Conservation (phyloP, 495 filamentous ascomycete genomes). For the Clohesyomyces aquaticus region DNA sequence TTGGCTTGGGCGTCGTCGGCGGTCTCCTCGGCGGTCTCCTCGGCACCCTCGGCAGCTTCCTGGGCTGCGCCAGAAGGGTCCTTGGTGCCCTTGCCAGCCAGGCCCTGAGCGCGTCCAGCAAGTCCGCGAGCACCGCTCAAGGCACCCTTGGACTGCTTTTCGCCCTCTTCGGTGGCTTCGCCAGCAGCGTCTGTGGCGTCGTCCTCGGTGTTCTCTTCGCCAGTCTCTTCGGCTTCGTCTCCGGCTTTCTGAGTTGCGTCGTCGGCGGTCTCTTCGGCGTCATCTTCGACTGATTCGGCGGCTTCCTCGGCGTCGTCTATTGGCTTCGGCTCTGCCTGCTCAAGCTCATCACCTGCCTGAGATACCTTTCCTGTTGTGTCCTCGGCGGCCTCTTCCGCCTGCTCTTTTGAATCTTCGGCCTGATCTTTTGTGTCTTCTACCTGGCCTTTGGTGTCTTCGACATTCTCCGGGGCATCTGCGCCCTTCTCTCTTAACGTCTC, state of each 20-base stretch:
- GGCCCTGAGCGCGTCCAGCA: conserved; percentile 42
- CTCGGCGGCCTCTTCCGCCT: conserved; percentile 27
- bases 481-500: conserved; percentile 31
- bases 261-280: conserved; percentile 42
- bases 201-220: conserved; percentile 34
- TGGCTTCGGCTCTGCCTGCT: conserved; percentile 47
- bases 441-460: conserved; percentile 40
- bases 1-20: conserved; percentile 10
- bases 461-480: conserved; percentile 36
- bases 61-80: conserved; percentile 28
- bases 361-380: conserved; percentile 44
- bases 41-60: conserved; percentile 40
- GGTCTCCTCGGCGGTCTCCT: conserved; percentile 34
- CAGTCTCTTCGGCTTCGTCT: conserved; percentile 45
- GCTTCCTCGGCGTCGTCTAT: conserved; percentile 47
- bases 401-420: conserved; percentile 13
- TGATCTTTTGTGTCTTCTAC: conserved; percentile 41
- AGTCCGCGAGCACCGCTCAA: conserved; percentile 42
- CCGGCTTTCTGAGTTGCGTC: conserved; percentile 46
- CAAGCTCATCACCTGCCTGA: conserved; percentile 41
- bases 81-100: conserved; percentile 29
- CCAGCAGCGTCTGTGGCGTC: conserved; percentile 34
- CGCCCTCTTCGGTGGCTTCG: conserved; percentile 28
- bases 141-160: conserved; percentile 19
- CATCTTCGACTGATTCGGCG: conserved; percentile 28